Conservation (phyloP, 441 rosid species). For the Mallotus repandus region DNA sequence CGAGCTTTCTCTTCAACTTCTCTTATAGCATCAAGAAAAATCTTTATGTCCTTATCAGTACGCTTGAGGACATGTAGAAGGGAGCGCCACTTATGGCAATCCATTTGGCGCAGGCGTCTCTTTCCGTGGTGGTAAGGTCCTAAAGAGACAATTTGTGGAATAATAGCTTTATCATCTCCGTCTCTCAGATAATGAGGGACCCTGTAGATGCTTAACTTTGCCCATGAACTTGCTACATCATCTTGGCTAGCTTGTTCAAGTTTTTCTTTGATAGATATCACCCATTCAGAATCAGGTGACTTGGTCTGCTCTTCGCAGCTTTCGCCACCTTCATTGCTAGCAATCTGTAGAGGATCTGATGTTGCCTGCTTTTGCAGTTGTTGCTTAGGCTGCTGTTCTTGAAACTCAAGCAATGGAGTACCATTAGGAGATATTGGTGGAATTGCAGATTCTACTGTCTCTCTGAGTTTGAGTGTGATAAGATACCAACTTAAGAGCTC, state of each 20-base stretch:
- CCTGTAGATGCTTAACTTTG: slow-evolving; percentile 61
- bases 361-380: slow-evolving; percentile 25
- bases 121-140: slow-evolving; percentile 87
- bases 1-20: slow-evolving; percentile 48
- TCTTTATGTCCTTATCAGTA: slow-evolving; percentile 42
- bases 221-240: slow-evolving; percentile 61
- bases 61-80: slow-evolving; percentile 64
- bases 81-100: slow-evolving; percentile 80
- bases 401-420: slow-evolving; percentile 31
- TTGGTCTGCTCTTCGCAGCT: slow-evolving; percentile 24
- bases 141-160: slow-evolving; percentile 74
- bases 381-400: slow-evolving; percentile 24
- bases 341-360: slow-evolving; percentile 30
- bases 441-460: slow-evolving; percentile 56
- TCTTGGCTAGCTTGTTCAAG: slow-evolving; percentile 65
- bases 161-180: slow-evolving; percentile 69
- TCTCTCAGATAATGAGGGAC: slow-evolving; percentile 74
- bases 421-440: slow-evolving; percentile 24
- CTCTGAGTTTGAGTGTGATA: slow-evolving; percentile 78
- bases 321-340: slow-evolving; percentile 24
- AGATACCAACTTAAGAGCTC: slow-evolving; percentile 91
- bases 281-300: slow-evolving; percentile 55
- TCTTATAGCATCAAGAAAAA: slow-evolving; percentile 56
- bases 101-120: slow-evolving; percentile 65
- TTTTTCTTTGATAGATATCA: slow-evolving; percentile 57